Evolutionary conservation across 495 filamentous ascomycete species (phyloP).

Genomic region (Penicillium ochrochloron): DNA sequence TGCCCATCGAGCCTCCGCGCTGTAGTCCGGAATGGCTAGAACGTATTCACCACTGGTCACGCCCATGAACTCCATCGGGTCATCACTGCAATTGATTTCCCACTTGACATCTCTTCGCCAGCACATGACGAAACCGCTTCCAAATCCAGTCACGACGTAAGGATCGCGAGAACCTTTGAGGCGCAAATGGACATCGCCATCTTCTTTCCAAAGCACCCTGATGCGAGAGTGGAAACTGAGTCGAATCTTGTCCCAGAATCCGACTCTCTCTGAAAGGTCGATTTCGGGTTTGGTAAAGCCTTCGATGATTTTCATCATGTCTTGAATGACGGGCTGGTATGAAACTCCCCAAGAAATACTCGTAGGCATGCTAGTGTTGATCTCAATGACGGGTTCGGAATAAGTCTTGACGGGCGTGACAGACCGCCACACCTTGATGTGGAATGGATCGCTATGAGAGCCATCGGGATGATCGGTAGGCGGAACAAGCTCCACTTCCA

Average conservation of each 20-base stretch:
- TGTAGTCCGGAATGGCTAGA: conserved; percentile 91
- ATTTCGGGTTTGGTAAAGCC: conserved; percentile 94
- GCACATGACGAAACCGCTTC: conserved; percentile 95
- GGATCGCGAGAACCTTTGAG: conserved; percentile 92
- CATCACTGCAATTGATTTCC: conserved; percentile 78
- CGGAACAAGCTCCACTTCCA: conserved; percentile 85
- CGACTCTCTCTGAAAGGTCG: conserved; percentile 89
- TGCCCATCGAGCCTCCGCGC: conserved; percentile 77
- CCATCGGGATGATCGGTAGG: conserved; percentile 57
- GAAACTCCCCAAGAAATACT: conserved; percentile 96
- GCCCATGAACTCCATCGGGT: conserved; percentile 91
- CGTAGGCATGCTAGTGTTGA: conserved; percentile 89
- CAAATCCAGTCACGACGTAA: conserved; percentile 89
- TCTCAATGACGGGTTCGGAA: conserved; percentile 86
- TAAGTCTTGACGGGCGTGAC: conserved; percentile 96
- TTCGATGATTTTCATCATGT: conserved; percentile 99
- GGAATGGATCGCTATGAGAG: conserved; percentile 57
- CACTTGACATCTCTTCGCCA: conserved; percentile 92
- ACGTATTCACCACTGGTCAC: conserved; percentile 95
- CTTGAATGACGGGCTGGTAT: conserved; percentile 97
- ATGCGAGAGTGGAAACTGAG: conserved; percentile 94
- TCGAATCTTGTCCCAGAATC: conserved; percentile 99
- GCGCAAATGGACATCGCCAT: conserved; percentile 93
- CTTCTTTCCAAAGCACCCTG: conserved; percentile 86
- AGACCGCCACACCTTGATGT: conserved; percentile 86